Evolutionary conservation across 1,284 basidiomycete species (phyloP).

Genomic region (Ceratobasidium sp.): DNA sequence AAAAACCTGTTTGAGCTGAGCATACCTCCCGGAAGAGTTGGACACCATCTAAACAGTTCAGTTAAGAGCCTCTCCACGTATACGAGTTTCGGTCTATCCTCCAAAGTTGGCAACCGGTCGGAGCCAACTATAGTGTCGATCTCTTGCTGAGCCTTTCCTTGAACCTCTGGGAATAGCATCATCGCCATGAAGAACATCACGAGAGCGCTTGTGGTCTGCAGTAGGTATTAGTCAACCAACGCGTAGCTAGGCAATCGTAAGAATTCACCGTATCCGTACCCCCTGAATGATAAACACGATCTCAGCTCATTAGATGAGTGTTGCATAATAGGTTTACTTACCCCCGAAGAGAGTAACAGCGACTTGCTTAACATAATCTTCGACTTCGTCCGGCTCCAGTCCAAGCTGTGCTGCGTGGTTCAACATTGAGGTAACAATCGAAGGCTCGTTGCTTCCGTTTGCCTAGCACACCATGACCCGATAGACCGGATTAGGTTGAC

Average conservation of each 20-base stretch:
- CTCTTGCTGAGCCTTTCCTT: too few relatives aligned
- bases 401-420: not conserved
- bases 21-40: slow-evolving; percentile 48
- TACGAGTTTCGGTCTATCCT: slow-evolving; percentile 46
- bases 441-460: slow-evolving; percentile 14
- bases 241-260: not conserved
- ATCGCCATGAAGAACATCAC: slow-evolving; percentile 50
- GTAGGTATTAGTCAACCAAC: not conserved
- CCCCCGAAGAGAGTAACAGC: slow-evolving; percentile 5
- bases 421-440: not conserved
- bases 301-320: not conserved
- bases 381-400: not conserved
- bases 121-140: slow-evolving; percentile 51
- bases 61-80: slow-evolving; percentile 50
- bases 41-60: slow-evolving; percentile 51
- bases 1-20: not conserved
- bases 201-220: slow-evolving; percentile 49
- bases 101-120: slow-evolving; percentile 51
- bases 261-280: slow-evolving; percentile 29
- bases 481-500: not conserved
- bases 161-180: slow-evolving; percentile 51
- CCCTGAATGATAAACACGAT: not conserved
- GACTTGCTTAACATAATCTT: slow-evolving; percentile 14
- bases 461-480: not conserved
- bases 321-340: not conserved